Percentiles rank a stretch among this genome's conserved stretches.
Evolutionary conservation across 345 rosid genomes (phyloP).

Genomic region (Bruguiera parviflora): DNA sequence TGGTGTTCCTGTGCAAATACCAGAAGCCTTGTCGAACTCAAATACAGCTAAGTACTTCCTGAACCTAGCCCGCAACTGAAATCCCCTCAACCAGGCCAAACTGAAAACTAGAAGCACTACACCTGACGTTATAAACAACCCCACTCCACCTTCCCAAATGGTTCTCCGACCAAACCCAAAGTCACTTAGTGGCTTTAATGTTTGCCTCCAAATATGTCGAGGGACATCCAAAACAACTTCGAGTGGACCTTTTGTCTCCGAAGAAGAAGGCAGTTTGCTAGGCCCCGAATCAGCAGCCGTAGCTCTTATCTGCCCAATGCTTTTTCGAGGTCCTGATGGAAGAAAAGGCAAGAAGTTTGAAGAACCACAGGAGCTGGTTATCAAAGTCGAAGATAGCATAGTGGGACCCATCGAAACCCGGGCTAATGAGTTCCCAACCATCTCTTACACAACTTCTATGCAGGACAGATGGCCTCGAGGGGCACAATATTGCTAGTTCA

Average conservation of each 20-base stretch:
- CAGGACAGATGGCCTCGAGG: neutral
- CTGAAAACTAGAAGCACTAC: conserved; percentile 75
- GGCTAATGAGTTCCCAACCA: conserved; percentile 48
- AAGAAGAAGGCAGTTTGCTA: conserved; percentile 39
- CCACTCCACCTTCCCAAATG: conserved; percentile 99
- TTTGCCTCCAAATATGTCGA: conserved; percentile 67
- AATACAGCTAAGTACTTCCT: conserved; percentile 79
- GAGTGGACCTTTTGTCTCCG: conserved; percentile 46
- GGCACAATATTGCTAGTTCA: neutral
- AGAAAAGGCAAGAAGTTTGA: conserved; percentile 43
- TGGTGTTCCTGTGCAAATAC: conserved; percentile 87
- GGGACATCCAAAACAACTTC: conserved; percentile 69
- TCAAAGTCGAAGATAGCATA: conserved; percentile 35
- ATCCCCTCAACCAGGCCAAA: conserved; percentile 90
- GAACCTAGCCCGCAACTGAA: conserved; percentile 74
- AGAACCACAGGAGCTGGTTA: conserved; percentile 32
- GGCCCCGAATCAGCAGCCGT: conserved; percentile 50
- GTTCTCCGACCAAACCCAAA: conserved; percentile 91
- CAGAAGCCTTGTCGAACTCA: conserved; percentile 80
- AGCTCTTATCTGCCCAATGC: conserved; percentile 38
- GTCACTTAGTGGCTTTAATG: conserved; percentile 76
- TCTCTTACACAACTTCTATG: conserved; percentile 22
- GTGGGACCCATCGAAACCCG: conserved; percentile 42
- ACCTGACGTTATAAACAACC: conserved; percentile 87
- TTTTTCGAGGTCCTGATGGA: conserved; percentile 48